Evolutionary conservation across 2,329 filamentous ascomycete genomes (phyloP).

Genomic region (Penicillium decumbens): DNA sequence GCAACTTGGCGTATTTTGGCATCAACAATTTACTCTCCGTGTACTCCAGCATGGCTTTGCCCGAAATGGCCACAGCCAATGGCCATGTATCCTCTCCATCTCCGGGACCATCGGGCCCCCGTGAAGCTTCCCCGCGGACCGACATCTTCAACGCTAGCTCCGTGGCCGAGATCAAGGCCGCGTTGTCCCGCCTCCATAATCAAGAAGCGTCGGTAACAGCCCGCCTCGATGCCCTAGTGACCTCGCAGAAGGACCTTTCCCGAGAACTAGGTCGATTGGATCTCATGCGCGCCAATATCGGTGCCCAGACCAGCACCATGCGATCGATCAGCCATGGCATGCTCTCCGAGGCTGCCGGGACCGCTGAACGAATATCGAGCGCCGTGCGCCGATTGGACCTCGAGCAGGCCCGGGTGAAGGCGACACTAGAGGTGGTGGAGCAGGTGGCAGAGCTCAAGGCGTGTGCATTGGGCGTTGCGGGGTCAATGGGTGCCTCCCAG

Average conservation of each 20-base stretch:
- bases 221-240: conserved; percentile 70
- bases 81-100: conserved; percentile 19
- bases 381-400: conserved; percentile 83
- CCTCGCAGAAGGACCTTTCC: conserved; percentile 78
- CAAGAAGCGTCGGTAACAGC: conserved; percentile 71
- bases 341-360: conserved; percentile 79
- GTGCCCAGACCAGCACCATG: conserved; percentile 77
- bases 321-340: conserved; percentile 83
- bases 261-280: conserved; percentile 85
- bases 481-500: conserved; percentile 94
- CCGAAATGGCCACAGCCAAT: conserved; percentile 24
- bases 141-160: conserved; percentile 66
- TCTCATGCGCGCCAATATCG: conserved; percentile 79
- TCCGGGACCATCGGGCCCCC: conserved; percentile 4
- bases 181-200: conserved; percentile 67
- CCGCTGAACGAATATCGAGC: conserved; percentile 76
- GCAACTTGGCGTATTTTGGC: conserved; percentile 16
- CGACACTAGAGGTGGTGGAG: conserved; percentile 86
- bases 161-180: conserved; percentile 72
- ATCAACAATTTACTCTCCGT: conserved; percentile 10
- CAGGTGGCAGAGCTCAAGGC: conserved; percentile 96
- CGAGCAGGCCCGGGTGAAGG: conserved; percentile 86
- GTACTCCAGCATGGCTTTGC: conserved; percentile 13
- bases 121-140: conserved; percentile 13
- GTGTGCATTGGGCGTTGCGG: conserved; percentile 88